These are phyloP conservation scores for Lentinula aciculospora DNA, from an alignment of 768 basidiomycete species.

Conservation along the genomic window DNA sequence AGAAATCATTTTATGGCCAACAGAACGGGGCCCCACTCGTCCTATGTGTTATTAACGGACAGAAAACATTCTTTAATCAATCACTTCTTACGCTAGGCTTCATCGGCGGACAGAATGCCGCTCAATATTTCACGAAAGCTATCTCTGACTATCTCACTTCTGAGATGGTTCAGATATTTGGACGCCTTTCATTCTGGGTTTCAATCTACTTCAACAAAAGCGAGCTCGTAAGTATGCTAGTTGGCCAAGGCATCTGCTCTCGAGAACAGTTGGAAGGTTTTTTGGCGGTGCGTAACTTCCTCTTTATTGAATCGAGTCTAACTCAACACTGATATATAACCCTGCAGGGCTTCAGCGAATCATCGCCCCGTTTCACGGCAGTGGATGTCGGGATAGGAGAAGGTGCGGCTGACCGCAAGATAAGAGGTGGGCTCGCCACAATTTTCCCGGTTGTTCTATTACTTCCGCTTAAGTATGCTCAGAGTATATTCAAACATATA, in stretches of 20 bases:
- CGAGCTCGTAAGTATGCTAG: conserved; percentile 45
- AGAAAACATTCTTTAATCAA: conserved; percentile 60
- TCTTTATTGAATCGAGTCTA: background rate
- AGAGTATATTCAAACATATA: conserved; percentile 71
- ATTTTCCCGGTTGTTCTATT: background rate
- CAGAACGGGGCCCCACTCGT: conserved; percentile 65
- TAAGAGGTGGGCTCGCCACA: conserved; percentile 46
- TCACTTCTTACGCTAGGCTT: conserved; percentile 57
- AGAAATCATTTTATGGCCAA: background rate
- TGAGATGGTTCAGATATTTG: conserved; percentile 56
- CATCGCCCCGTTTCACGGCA: conserved; percentile 64
- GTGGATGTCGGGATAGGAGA: conserved; percentile 65
- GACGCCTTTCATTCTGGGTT: conserved; percentile 71
- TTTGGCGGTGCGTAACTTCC: conserved; percentile 32
- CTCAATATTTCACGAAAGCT: conserved; percentile 59
- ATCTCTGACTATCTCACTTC: conserved; percentile 64
- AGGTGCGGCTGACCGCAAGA: conserved; percentile 60
- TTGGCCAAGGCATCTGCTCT: conserved; percentile 50
- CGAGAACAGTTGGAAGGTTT: conserved; percentile 69
- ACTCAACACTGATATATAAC: background rate
- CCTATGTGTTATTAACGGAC: conserved; percentile 70
- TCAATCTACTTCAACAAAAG: conserved; percentile 65
- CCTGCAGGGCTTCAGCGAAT: conserved; percentile 60
- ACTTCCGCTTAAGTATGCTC: background rate
- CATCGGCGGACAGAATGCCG: conserved; percentile 58